Evolutionary conservation across 306 rosid species (phyloP), one percentile per base, ranked within the genome.

Genomic region (Abrus pulchellus): DNA sequence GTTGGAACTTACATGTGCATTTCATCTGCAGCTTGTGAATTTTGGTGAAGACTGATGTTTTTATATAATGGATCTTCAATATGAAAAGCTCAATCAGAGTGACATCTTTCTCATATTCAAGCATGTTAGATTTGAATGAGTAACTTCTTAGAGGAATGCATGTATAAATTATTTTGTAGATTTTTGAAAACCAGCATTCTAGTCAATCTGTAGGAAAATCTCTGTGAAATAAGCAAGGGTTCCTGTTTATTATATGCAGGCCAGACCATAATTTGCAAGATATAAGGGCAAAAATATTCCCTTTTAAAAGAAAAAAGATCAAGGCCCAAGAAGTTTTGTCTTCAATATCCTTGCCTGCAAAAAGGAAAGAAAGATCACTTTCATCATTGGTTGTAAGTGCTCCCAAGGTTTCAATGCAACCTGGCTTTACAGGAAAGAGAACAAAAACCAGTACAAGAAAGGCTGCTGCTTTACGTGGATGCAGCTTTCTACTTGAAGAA

Each of bases 231-330:
- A 64, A 77, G 59, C 38, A 66, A 67, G 47, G 54, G 50, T 76
- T 63, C 34, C 60, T 55, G 8, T 50, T 80, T 67, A 76, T 82
- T 64, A 59, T 85, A 43, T 84, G 77, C 96, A 95, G 99, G 97
- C 97, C 98, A 59, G 99, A 95, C 88, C 98, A 93, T 86, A 95
- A 95, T 89, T 78, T 95, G 85, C 99, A 95, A 88, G 99, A 95
- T 83, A 88, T 95, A 60, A 92, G 97, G 83, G 87, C 90, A 64
- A 95, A 93, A 86, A 77, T 93, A 53, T 95, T 95, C 89, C 99
- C 99, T 72, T 74, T 82, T 9, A 89, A 80, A 68, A 72, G 88
- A 79, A 85, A 85, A 84, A 95, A 93, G 79, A 64, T 86, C 40
- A 61, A 76, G 74, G 88, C 89, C 45, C 92, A 90, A 28, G 91